Evolutionary conservation across 441 rosid species (phyloP).

Genomic region (Euphorbia corollata): DNA sequence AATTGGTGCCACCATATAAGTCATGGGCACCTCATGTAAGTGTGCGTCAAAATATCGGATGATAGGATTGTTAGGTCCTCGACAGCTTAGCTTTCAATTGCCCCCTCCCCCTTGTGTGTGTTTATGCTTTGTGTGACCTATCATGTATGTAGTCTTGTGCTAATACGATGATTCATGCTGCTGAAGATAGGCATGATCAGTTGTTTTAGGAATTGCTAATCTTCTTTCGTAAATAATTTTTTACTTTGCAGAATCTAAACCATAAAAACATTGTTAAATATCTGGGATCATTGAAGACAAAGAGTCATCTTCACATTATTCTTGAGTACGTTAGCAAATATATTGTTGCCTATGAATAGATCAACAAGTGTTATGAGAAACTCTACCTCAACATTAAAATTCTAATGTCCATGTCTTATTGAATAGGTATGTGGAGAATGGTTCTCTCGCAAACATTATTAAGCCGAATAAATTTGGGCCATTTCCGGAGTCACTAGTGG

Average conservation of each 20-base stretch:
- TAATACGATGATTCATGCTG: conserved; percentile 2
- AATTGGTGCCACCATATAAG: not conserved
- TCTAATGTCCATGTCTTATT: conserved; percentile 18
- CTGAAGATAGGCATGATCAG: conserved; percentile 3
- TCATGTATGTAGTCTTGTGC: conserved; percentile 7
- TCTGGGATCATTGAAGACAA: conserved; percentile 93
- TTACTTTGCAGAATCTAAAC: conserved; percentile 70
- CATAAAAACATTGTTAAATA: conserved; percentile 98
- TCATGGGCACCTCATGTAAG: not conserved
- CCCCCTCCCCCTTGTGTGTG: not conserved
- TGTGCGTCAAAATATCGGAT: not conserved
- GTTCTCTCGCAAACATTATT: conserved; percentile 96
- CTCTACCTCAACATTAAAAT: conserved; percentile 18
- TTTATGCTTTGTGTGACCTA: not conserved
- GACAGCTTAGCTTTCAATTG: not conserved
- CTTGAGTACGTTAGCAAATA: conserved; percentile 69
- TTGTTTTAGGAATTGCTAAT: conserved; percentile 13
- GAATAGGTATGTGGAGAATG: conserved; percentile 94
- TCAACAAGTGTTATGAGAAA: not conserved
- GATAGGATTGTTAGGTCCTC: not conserved
- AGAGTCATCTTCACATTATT: conserved; percentile 90
- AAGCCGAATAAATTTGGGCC: conserved; percentile 99
- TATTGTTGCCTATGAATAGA: conserved; percentile 10
- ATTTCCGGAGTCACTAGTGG: conserved; percentile 94
- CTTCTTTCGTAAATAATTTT: conserved; percentile 11